phyloP scores from a whole-genome alignment of 2,329 filamentous ascomycete species.

The Trichoderma polysporum region DNA sequence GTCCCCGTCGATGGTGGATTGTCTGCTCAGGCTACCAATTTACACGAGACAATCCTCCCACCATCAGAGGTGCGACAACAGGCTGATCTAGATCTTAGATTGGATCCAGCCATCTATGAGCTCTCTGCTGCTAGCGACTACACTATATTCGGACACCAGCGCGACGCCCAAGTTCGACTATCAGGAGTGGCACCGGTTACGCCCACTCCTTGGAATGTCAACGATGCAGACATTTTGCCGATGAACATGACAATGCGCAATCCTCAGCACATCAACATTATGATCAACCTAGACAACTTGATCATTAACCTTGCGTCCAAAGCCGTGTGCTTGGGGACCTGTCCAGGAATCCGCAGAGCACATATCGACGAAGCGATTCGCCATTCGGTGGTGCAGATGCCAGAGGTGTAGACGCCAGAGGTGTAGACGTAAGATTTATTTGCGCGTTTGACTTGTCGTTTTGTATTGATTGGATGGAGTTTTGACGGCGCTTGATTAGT shows the following conservation, averaged over 20 bases:
- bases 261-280: slow-evolving; percentile 9
- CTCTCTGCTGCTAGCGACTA: background rate
- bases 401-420: background rate
- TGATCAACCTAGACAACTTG: slow-evolving; percentile 10
- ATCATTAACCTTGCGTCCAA: slow-evolving; percentile 4
- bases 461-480: background rate
- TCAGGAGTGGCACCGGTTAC: background rate
- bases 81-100: background rate
- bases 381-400: slow-evolving; percentile 2
- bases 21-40: background rate
- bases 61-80: background rate
- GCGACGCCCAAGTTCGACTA: background rate
- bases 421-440: background rate
- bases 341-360: slow-evolving; percentile 9
- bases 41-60: background rate
- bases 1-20: background rate
- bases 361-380: slow-evolving; percentile 15
- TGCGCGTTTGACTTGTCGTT: background rate
- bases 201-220: background rate
- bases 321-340: slow-evolving; percentile 9
- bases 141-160: slow-evolving; percentile 9
- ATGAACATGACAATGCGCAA: background rate
- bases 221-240: background rate
- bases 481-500: too few relatives aligned
- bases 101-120: background rate